Evolutionary conservation across 371 early-diverging fungal genomes (phyloP).

Genomic region (Lichtheimia corymbifera): DNA sequence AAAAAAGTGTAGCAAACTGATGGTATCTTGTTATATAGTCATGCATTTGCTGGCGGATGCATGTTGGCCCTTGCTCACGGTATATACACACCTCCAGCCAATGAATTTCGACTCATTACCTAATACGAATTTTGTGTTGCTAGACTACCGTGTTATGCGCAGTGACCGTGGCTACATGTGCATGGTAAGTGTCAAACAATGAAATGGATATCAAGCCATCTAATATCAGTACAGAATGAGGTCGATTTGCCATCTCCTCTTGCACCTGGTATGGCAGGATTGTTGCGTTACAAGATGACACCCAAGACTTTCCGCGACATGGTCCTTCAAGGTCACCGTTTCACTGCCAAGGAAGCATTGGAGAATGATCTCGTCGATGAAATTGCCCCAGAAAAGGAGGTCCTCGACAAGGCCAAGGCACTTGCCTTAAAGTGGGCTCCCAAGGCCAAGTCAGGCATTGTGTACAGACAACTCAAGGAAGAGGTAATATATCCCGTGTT

Average conservation of each 20-base stretch:
- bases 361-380: slow-evolving; percentile 64
- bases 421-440: slow-evolving; percentile 61
- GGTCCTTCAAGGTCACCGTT: slow-evolving; percentile 69
- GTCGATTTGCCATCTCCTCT: slow-evolving; percentile 74
- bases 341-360: slow-evolving; percentile 64
- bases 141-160: slow-evolving; percentile 82
- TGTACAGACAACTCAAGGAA: slow-evolving; percentile 49
- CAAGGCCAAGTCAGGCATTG: slow-evolving; percentile 52
- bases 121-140: background rate
- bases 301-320: slow-evolving; percentile 62
- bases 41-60: slow-evolving; percentile 87
- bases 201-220: background rate
- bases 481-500: slow-evolving; percentile 27
- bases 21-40: slow-evolving; percentile 35
- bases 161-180: slow-evolving; percentile 78
- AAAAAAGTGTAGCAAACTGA: background rate
- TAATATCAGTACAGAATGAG: slow-evolving; percentile 62
- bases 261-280: slow-evolving; percentile 73
- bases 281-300: slow-evolving; percentile 64
- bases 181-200: slow-evolving; percentile 46
- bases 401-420: slow-evolving; percentile 53
- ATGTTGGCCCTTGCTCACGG: slow-evolving; percentile 80
- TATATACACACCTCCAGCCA: slow-evolving; percentile 14
- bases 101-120: background rate
- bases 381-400: slow-evolving; percentile 47